Base-by-base conservation (phyloP, 257 asterid genomes). In the Cynanchum wilfordii region DNA sequence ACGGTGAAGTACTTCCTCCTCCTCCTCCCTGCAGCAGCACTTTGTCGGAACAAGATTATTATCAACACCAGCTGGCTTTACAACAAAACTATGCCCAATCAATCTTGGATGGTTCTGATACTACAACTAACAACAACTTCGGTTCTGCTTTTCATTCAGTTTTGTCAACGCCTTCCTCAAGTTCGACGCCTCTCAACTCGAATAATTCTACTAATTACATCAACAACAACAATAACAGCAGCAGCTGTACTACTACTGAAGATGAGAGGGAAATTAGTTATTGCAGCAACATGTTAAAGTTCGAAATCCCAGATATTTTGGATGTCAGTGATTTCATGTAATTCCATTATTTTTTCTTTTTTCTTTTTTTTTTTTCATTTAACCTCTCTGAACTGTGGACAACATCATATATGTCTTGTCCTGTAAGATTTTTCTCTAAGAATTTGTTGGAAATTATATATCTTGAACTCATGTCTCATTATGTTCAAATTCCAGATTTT, bases 91-190 rank as follows among this genome's bases (percentile, higher is more conserved):
- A 86, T 9, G 88, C 81, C 76, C 87, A 79, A n/a, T 64, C 77
- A 10, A 36, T 70, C 11, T 60, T 80, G 77, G 89, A 82, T 19
- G 81, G 86, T 0, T 86, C 89, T 3, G 95, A 87, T 33, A 77
- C 82, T 12, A 74, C 90, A 3, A 86, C 87, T 76, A 79, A 73
- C 54, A 79, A 75, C 58, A 82, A 83, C 40, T 83, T 86, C 81
- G 60, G 87, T 70, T 33, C 38, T 33, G 38, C 38, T 33, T 85
- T 89, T 75, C 94, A 84, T n/a, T 83, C 88, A 3, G 94, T 84
- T 74, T 25, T 86, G 78, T 90, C 97, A 12, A 88, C 93, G 8
- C 92, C 95, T 40, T 88, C 96, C 2, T 86, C 97, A 30, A 88
- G 91, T 65, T 86, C 96, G 0, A 73, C 91, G 0, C 79, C 84